A percentile compares a stretch with the other conserved stretches of the same genome.
phyloP scores from a whole-genome alignment of 495 filamentous ascomycete species.

The Lophiostoma macrostomum region DNA sequence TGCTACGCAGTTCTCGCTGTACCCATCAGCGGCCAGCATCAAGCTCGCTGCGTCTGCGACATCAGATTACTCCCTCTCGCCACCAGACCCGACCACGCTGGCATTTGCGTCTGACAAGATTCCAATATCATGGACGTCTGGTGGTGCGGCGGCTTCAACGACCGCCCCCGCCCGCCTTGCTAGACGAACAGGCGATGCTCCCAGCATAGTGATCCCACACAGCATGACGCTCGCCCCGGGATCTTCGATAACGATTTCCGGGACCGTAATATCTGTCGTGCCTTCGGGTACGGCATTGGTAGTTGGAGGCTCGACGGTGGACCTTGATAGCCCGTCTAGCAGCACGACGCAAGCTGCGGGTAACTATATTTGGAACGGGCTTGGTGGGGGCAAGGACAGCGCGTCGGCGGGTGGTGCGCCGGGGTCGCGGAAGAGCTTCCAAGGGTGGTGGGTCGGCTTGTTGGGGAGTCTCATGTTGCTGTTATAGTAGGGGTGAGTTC shows the following conservation, averaged over 20 bases:
- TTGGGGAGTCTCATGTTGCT: too few species aligned
- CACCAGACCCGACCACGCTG: not conserved
- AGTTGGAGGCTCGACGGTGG: not conserved
- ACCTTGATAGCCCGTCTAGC: not conserved
- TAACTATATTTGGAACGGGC: not conserved
- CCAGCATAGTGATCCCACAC: conserved; percentile 26
- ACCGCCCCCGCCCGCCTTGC: not conserved
- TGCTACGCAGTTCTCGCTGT: conserved; percentile 4
- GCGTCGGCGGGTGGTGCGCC: too few species aligned
- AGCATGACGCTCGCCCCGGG: conserved; percentile 21
- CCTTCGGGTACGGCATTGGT: conserved; percentile 8
- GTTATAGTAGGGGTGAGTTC: too few species aligned
- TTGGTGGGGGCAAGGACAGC: not conserved
- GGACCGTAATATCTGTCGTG: conserved; percentile 2
- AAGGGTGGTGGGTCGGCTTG: too few species aligned
- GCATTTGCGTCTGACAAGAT: not conserved
- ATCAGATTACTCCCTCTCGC: not conserved
- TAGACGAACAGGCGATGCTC: not conserved
- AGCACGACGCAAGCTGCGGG: not conserved
- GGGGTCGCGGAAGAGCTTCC: too few species aligned
- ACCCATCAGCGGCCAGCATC: conserved; percentile 7
- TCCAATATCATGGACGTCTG: not conserved
- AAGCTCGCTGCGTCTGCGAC: not conserved
- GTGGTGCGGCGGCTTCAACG: not conserved
- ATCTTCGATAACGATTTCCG: not conserved